These are phyloP conservation scores for Volvox africanus DNA, from an alignment of 139 green algal species.

Conservation along the genomic window DNA sequence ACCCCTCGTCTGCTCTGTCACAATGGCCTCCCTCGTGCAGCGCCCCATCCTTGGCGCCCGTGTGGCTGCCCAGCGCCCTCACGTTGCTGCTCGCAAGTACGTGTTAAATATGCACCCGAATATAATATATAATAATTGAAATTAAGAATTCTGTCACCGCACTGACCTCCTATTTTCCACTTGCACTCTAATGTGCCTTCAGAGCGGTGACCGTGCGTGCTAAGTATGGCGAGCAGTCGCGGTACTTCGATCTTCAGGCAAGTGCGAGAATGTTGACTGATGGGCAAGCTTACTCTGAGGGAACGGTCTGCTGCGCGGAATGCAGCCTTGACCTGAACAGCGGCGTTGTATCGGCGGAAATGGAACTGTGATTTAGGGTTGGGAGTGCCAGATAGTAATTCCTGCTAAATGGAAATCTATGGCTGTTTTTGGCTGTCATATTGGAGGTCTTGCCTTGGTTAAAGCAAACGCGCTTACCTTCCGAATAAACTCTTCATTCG, in stretches of 20 bases:
- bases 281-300: neutral
- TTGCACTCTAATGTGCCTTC: conserved; percentile 18
- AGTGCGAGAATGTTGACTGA: neutral
- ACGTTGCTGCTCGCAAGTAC: conserved; percentile 55
- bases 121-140: neutral
- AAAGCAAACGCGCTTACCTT: too few relatives aligned
- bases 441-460: too few relatives aligned
- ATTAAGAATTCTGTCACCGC: neutral
- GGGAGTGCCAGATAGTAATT: too few relatives aligned
- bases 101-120: neutral
- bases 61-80: conserved; percentile 40
- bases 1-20: conserved; percentile 9
- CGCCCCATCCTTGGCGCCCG: conserved; percentile 38
- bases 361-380: too few relatives aligned
- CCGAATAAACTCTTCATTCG: neutral
- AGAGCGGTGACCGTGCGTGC: conserved; percentile 72
- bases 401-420: too few relatives aligned
- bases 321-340: neutral
- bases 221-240: conserved; percentile 90
- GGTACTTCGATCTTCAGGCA: conserved; percentile 88
- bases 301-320: neutral
- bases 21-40: conserved; percentile 55
- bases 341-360: neutral
- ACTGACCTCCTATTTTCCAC: neutral
- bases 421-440: too few relatives aligned